A percentile compares a stretch with the other conserved stretches of the same genome.
phyloP scores from a whole-genome alignment of 2,329 filamentous ascomycete species.

The Nannizziopsis arthrosporioides region DNA sequence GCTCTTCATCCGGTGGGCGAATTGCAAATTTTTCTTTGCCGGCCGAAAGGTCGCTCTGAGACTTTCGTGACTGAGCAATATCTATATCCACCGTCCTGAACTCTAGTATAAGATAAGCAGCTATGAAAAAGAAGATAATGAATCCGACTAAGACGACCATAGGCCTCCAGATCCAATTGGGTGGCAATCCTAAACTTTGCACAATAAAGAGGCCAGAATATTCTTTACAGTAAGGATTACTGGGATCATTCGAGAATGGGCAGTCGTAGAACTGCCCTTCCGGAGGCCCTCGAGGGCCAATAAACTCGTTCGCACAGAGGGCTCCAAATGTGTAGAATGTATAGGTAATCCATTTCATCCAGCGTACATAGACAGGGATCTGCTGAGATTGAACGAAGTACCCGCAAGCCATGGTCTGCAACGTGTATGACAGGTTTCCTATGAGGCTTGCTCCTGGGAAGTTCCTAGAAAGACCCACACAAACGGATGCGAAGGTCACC shows the following conservation, averaged over 20 bases:
- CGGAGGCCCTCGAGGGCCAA: constrained; percentile 24
- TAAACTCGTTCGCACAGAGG: constrained; percentile 60
- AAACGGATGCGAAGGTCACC: constrained; percentile 58
- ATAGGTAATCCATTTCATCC: constrained; percentile 48
- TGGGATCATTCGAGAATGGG: constrained; percentile 49
- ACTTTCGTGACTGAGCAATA: constrained; percentile 50
- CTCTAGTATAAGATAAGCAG: constrained; percentile 51
- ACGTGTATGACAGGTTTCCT: constrained; percentile 58
- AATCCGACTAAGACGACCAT: constrained; percentile 54
- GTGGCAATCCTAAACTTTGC: constrained; percentile 54
- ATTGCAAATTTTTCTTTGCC: constrained; percentile 58
- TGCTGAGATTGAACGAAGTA: constrained; percentile 64
- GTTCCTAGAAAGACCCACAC: constrained; percentile 52
- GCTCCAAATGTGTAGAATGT: constrained; percentile 55
- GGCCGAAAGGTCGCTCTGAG: constrained; percentile 51
- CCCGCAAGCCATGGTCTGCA: constrained; percentile 64
- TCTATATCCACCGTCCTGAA: constrained; percentile 58
- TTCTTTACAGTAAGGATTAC: constrained; percentile 53
- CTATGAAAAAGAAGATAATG: constrained; percentile 49
- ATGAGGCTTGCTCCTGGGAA: constrained; percentile 62
- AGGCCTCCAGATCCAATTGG: constrained; percentile 55
- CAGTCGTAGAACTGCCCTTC: constrained; percentile 61
- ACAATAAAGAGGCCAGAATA: constrained; percentile 62
- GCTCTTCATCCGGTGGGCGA: constrained; percentile 42
- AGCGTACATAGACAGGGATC: constrained; percentile 65